Evolutionary conservation across 768 basidiomycete genomes (phyloP).

Genomic region (Cystobasidiopsis lactophilus): DNA sequence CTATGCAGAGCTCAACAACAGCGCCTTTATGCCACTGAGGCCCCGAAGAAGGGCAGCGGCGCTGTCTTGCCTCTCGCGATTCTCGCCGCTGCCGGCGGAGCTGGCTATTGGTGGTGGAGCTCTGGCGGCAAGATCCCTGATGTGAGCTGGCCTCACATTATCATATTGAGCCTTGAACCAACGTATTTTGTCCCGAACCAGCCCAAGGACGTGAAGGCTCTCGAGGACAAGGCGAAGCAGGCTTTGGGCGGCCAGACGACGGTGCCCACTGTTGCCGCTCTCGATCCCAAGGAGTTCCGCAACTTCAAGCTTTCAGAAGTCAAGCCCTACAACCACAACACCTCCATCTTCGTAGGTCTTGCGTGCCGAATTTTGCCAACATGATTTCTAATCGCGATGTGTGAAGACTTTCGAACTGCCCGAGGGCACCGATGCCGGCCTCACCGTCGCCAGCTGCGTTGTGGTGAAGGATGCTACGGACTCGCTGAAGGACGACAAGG

Average conservation of each 20-base stretch:
- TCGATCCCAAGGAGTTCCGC: conserved; percentile 7
- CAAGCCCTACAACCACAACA: conserved; percentile 83
- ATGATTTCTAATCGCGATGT: too few relatives aligned
- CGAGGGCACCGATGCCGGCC: conserved; percentile 48
- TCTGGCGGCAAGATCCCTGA: background rate
- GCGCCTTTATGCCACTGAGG: too few relatives aligned
- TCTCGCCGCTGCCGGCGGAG: background rate
- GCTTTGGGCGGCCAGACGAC: background rate
- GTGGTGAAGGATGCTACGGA: conserved; percentile 52
- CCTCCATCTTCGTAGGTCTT: conserved; percentile 52
- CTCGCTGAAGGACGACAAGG: conserved; percentile 41
- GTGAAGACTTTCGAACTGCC: conserved; percentile 35
- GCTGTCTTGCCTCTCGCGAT: too few relatives aligned
- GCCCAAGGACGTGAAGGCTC: background rate
- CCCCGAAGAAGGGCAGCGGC: too few relatives aligned
- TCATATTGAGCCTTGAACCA: too few relatives aligned
- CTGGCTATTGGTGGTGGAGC: background rate
- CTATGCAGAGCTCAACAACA: too few relatives aligned
- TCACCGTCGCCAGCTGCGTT: conserved; percentile 58
- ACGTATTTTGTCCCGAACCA: too few relatives aligned
- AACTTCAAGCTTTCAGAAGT: conserved; percentile 41
- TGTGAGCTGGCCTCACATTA: too few relatives aligned
- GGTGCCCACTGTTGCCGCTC: conserved; percentile 1
- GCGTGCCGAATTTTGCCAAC: too few relatives aligned
- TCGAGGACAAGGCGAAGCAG: background rate